Base-by-base conservation (phyloP, 2,329 filamentous ascomycete genomes). In the Tolypocladium guangdongense region DNA sequence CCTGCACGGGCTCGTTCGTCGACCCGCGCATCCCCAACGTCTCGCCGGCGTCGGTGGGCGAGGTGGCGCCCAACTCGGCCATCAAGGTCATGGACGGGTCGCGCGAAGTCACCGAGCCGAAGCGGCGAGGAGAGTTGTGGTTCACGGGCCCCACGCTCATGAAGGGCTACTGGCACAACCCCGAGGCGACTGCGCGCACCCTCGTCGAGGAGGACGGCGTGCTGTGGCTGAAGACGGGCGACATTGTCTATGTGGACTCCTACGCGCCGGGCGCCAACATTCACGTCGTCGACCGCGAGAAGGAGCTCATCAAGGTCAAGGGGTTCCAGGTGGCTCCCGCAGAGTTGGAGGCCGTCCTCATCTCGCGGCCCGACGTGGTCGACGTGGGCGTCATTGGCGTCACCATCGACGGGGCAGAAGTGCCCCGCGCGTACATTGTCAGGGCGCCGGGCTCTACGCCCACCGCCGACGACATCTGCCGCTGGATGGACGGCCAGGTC, bases 131-230 rank as follows among this genome's bases (percentile, higher is more conserved):
- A 38, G 90, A 95, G 68, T 76, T 95, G n/a, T 76, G 87, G 32
- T 78, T 93, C 30, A 85, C 87, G 64, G 81, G 80, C 0, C 89
- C 88, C 0, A 83, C 84, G 2, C 79, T 92, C 2, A 82, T 87
- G 0, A 69, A 93, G 0, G 90, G 90, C 1, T 95, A 95, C 62
- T 71, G 93, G 52, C 86, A 91, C 69, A 92, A 93, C 62, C 82
- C 87, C 36, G 83, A 87, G 62, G 88, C 90, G 2, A 92, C 83
- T 32, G 75, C 77, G 52, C 88, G 92, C 63, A 91, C 89, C 0
- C 93, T 88, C 61, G 63, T 81, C 0, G 71, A 67, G 55, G 75
- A 82, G 7, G 82, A 88, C 57, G 81, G 81, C 7, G 24, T 55
- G 51, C 68, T 80, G 58, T 90, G 87, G 79, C 81, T 92, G 76